Evolutionary conservation across 495 filamentous ascomycete genomes (phyloP), one percentile per base, ranked within the genome.

Genomic region (Daldinia caldariorum): DNA sequence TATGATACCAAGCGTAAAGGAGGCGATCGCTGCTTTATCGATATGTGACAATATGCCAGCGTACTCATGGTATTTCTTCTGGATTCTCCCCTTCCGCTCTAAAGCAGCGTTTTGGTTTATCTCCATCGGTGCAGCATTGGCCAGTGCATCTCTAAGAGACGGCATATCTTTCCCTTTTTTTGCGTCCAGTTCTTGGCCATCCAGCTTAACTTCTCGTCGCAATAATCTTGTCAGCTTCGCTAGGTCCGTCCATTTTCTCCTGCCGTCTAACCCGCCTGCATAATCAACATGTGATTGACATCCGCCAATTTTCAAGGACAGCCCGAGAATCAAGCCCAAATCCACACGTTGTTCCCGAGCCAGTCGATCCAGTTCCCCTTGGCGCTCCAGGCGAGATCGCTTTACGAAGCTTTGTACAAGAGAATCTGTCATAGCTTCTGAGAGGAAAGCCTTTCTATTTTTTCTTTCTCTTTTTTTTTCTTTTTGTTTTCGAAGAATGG

Each of bases 271-370:
- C 0, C 70, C 59, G 14, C 70, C 70, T 14, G 39, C 58, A 50
- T 73, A 70, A 38, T 75, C 73, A 32, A 70, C 5, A n/a, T 75
- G 70, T 20, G 57, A 16, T 49, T 64, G 60, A 9, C 51, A 26
- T 16, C 37, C 57, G 1, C 45, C 61, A 34, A 54, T 35, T 3
- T 58, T 39, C 49, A 54, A 65, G 6, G 73, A 73, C n/a, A 75
- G 32, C 0, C 69, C 66, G 2, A 75, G 14, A 6, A 72, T 29
- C 7, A 75, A 38, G 31, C 66, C 63, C 16, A 73, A 0, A 34
- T 68, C 35, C 6, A 45, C 35, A 18, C 60, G 55, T 13, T 57
- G 66, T n/a, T 67, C 66, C 45, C 22, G 53, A 16, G 69, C 66
- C 18, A 72, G n/a, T 12, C 66, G 67, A 38, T 22, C 38, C 6